These are phyloP conservation scores for Magnolia changhungtana DNA, from an alignment of 164 flowering plant species.

Conservation along the genomic window DNA sequence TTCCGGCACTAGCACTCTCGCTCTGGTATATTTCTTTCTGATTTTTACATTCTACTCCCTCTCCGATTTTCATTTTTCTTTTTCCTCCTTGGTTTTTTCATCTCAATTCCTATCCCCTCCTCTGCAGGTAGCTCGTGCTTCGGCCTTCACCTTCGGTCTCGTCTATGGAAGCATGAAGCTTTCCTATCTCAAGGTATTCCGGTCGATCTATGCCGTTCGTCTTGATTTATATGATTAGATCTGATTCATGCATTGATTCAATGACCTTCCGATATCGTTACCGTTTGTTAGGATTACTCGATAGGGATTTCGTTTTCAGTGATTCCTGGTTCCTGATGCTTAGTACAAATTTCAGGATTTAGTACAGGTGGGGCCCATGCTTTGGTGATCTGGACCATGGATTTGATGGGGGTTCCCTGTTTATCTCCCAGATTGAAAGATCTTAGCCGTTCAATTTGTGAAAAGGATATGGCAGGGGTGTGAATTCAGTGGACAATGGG, in stretches of 20 bases:
- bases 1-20: slow-evolving; percentile 74
- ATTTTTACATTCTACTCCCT: not conserved
- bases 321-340: no score
- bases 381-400: no score
- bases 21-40: slow-evolving; percentile 40
- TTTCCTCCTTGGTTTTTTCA: not conserved
- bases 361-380: no score
- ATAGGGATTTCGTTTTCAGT: no score
- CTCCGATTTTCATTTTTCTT: not conserved
- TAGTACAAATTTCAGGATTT: no score
- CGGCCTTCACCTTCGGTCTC: slow-evolving; percentile 61
- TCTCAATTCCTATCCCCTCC: slow-evolving; percentile 5
- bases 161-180: slow-evolving; percentile 70
- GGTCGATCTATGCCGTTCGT: not conserved
- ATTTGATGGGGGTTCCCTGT: no score
- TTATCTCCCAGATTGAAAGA: no score
- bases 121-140: slow-evolving; percentile 65
- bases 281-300: no score
- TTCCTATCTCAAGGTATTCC: slow-evolving; percentile 55
- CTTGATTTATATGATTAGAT: not conserved
- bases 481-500: no score
- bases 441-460: no score
- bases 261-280: not conserved
- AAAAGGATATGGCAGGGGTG: no score
- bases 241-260: not conserved